Evolutionary conservation across 2,329 filamentous ascomycete species (phyloP).

Genomic region (Colletotrichum sidae): DNA sequence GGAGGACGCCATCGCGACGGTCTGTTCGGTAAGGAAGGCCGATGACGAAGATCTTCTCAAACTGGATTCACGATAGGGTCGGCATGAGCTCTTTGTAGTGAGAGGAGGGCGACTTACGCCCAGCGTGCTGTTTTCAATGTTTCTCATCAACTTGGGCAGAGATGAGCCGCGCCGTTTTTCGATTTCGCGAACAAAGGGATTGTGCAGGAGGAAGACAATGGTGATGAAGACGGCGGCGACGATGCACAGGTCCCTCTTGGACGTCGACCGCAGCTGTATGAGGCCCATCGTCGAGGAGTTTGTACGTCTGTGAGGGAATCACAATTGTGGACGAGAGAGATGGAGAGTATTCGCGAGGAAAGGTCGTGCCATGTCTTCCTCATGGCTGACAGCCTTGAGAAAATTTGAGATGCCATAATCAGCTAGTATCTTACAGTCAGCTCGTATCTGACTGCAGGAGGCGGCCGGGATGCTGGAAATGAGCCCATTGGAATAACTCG

Average conservation of each 20-base stretch:
- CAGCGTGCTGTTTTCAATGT: slow-evolving; percentile 26
- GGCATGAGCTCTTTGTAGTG: not conserved
- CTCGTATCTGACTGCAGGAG: not conserved
- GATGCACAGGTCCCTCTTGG: slow-evolving; percentile 21
- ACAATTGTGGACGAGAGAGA: not conserved
- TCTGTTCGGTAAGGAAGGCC: slow-evolving; percentile 63
- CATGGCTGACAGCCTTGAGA: too few relatives aligned
- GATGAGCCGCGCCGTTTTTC: not conserved
- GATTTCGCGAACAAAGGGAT: slow-evolving; percentile 21
- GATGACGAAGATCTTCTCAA: slow-evolving; percentile 64
- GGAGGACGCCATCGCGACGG: slow-evolving; percentile 60
- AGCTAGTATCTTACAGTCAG: not conserved
- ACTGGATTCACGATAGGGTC: slow-evolving; percentile 47
- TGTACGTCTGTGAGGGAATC: not conserved
- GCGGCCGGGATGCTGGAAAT: too few relatives aligned
- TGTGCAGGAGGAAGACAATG: slow-evolving; percentile 8
- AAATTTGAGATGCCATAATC: too few relatives aligned
- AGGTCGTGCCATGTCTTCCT: too few relatives aligned
- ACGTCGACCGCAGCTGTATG: slow-evolving; percentile 14
- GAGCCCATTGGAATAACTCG: too few relatives aligned
- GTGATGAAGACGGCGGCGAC: slow-evolving; percentile 14
- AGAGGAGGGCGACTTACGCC: slow-evolving; percentile 13
- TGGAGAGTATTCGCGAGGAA: too few relatives aligned
- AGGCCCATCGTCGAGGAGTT: slow-evolving; percentile 8
- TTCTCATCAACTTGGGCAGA: not conserved